phyloP scores from a whole-genome alignment of 352 stramenopile genomes.

The Pythium vanterpoolii region DNA sequence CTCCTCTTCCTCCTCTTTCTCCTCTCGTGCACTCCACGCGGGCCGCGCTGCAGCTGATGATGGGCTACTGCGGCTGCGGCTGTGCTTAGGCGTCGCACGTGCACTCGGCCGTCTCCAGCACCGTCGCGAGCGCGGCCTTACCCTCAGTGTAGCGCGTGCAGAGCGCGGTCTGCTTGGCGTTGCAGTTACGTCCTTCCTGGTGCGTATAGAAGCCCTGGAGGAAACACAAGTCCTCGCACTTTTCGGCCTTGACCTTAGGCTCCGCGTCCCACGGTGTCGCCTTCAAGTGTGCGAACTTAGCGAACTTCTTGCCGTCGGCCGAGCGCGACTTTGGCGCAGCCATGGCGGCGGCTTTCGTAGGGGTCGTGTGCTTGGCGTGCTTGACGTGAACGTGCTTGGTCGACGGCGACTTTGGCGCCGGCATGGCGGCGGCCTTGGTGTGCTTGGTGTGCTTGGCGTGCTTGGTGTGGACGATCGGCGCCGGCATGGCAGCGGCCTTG shows the following conservation, averaged over 20 bases:
- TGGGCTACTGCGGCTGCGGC: no score
- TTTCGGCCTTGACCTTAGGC: conserved; percentile 35
- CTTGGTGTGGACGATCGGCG: neutral
- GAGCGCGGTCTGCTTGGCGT: conserved; percentile 42
- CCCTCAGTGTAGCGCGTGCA: conserved; percentile 60
- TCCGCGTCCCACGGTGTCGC: conserved; percentile 65
- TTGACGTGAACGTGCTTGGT: neutral
- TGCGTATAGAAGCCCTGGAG: conserved; percentile 57
- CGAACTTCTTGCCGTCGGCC: conserved; percentile 22
- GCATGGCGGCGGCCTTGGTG: no score
- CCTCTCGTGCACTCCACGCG: no score
- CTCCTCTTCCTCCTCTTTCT: no score
- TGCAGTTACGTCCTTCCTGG: conserved; percentile 61
- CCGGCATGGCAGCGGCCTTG: no score
- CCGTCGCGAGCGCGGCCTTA: conserved; percentile 39
- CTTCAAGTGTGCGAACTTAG: conserved; percentile 39
- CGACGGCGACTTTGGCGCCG: neutral
- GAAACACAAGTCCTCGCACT: conserved; percentile 60
- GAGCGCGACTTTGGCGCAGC: no score
- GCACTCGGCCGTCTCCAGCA: conserved; percentile 60
- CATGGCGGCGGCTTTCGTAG: no score
- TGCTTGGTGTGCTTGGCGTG: no score
- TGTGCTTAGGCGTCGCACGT: conserved; percentile 8
- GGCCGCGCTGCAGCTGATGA: no score
- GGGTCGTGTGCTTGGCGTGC: neutral